Base-by-base conservation (phyloP, 345 rosid genomes). In the Syzygium aromaticum region DNA sequence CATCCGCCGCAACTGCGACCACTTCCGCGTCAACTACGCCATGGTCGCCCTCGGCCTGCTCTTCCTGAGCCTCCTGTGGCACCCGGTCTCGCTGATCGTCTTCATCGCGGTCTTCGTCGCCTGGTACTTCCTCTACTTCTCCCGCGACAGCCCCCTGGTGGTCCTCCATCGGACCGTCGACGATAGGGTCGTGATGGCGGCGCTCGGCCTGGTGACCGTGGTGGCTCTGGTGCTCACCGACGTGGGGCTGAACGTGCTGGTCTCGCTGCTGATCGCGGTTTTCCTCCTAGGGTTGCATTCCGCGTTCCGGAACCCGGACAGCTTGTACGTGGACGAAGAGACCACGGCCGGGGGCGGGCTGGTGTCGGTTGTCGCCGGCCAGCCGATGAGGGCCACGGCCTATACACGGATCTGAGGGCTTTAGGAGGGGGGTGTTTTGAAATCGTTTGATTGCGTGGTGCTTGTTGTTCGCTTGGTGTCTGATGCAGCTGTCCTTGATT, bases 1-100 rank as follows among this genome's bases (percentile, higher is more conserved):
- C 12, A 85, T 85, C 51, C 64, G 64, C 63, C 64, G 57, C 38
- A 85, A 85, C 63, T 59, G 57, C 86, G 22, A 15, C 86, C 86
- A 85, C 67, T 85, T 85, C 86, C 86, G 86, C 86, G 57, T 85
- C 86, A 85, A 85, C 86, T 85, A 85, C 86, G 67, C 64, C 52
- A 28, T 52, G 64, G 21, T 85, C 51, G 59, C 63, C 67, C 64
- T 85, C 86, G 38, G 27, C 86, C 6, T 85, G 7, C 86, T 85
- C 64, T 52, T 85, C 86, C 49, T 73, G 49, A 73, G 82, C 82
- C 82, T 73, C 49, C 82, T 73, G 14, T 73, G 82, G 82, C 82
- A 73, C 82, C 82, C 82, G 82, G 82, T 73, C 40, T 73, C 82
- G 82, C 38, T 54, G 64, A 52, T 85, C 64, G 51, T 85, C 63